phyloP scores from a whole-genome alignment of 805 yeast species.

The Candida ulmi region DNA sequence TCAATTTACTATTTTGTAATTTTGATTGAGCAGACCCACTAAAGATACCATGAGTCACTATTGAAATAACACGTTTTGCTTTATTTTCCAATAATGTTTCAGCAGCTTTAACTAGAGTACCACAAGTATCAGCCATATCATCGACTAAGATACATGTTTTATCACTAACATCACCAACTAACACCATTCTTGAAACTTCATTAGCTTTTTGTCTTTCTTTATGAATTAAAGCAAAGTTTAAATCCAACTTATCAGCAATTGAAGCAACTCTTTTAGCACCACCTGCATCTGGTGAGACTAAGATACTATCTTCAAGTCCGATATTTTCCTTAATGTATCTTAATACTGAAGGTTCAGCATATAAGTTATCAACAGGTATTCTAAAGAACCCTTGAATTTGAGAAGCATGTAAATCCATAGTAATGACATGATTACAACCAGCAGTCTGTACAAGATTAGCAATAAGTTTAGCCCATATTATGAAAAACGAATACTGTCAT shows the following conservation, averaged over 20 bases:
- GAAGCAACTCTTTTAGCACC: slow-evolving; percentile 98
- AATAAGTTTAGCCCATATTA: slow-evolving; percentile 89
- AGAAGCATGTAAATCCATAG: slow-evolving; percentile 96
- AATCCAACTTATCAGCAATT: slow-evolving; percentile 84
- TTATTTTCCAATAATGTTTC: slow-evolving; percentile 76
- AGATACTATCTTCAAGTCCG: slow-evolving; percentile 53
- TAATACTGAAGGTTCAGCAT: slow-evolving; percentile 90
- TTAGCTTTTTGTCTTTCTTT: no score
- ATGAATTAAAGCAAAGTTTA: slow-evolving; percentile 92
- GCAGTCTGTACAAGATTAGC: slow-evolving; percentile 91
- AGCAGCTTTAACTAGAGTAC: no score
- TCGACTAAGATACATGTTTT: no score
- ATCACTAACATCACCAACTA: no score
- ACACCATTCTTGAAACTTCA: no score
- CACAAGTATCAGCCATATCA: no score
- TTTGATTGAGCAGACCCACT: slow-evolving; percentile 78
- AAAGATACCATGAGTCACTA: slow-evolving; percentile 93
- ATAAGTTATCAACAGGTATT: no score
- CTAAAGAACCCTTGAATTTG: slow-evolving; percentile 96
- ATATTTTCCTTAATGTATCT: slow-evolving; percentile 69
- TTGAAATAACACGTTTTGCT: slow-evolving; percentile 82
- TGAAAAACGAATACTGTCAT: no score
- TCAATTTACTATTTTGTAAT: slow-evolving; percentile 60
- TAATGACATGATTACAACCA: slow-evolving; percentile 92
- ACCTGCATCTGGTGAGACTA: slow-evolving; percentile 98